Conservation (phyloP, 1,284 basidiomycete species). For the Wallemia mellicola region DNA sequence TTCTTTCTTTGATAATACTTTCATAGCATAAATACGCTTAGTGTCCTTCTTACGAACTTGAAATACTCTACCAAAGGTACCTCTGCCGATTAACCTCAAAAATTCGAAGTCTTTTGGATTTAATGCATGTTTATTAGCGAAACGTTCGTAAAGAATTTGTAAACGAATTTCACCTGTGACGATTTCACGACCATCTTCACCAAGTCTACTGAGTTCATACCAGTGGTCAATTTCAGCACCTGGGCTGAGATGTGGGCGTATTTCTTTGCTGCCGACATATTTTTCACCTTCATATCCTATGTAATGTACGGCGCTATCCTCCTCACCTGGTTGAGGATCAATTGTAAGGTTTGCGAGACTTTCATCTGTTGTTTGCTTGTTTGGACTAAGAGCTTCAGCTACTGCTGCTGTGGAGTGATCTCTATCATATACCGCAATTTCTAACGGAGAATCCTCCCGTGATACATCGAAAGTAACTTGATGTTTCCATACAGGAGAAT, state of each 20-base stretch:
- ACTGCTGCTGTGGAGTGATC: constrained; percentile 14
- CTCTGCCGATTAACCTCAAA: constrained; percentile 89
- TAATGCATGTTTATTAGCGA: constrained; percentile 28
- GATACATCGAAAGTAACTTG: constrained; percentile 94
- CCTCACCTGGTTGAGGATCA: not conserved
- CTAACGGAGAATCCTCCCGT: constrained; percentile 55
- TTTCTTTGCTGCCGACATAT: constrained; percentile 71
- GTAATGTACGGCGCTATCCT: not conserved
- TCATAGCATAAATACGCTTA: constrained; percentile 98
- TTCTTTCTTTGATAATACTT: constrained; percentile 92
- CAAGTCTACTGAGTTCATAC: constrained; percentile 22
- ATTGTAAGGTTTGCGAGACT: not conserved
- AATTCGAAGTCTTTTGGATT: constrained; percentile 90
- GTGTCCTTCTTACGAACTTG: constrained; percentile 96
- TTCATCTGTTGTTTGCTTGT: not conserved
- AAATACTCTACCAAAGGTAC: constrained; percentile 97
- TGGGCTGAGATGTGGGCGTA: constrained; percentile 64
- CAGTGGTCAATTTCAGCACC: constrained; percentile 90
- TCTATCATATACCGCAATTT: constrained; percentile 80
- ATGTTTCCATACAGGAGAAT: constrained; percentile 96
- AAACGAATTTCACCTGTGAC: constrained; percentile 80
- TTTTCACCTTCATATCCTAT: constrained; percentile 31
- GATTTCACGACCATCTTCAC: constrained; percentile 31
- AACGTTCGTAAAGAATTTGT: constrained; percentile 74
- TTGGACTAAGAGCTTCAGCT: not conserved